These are phyloP conservation scores for Lyophyllum atratum DNA, from an alignment of 768 basidiomycete species.

Conservation along the genomic window DNA sequence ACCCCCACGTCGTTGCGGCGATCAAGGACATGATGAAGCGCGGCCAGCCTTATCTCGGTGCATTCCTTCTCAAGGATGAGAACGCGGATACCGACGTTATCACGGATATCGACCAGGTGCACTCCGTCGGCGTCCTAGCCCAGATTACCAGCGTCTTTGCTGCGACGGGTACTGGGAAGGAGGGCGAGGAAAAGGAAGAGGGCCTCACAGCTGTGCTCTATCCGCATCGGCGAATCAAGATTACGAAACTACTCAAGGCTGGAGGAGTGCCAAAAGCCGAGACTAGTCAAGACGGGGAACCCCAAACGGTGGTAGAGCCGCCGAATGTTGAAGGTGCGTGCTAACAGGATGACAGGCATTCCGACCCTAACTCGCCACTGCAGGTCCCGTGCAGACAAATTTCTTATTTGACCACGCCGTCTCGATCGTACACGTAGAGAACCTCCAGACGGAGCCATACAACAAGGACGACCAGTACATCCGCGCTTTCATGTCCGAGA, in stretches of 20 bases:
- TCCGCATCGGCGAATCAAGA: constrained; percentile 87
- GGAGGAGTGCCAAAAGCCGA: constrained; percentile 44
- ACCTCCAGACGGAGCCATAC: constrained; percentile 79
- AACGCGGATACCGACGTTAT: constrained; percentile 92
- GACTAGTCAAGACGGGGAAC: constrained; percentile 37
- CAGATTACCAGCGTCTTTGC: constrained; percentile 95
- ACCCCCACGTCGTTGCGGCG: constrained; percentile 88
- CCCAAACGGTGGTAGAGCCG: constrained; percentile 49
- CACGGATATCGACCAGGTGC: constrained; percentile 83
- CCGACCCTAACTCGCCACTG: not conserved
- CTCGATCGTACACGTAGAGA: constrained; percentile 88
- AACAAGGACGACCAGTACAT: constrained; percentile 94
- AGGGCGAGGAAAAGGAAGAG: constrained; percentile 74
- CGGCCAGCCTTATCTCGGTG: constrained; percentile 96
- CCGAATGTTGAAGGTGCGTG: constrained; percentile 34
- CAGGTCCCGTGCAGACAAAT: constrained; percentile 75
- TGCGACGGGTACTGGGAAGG: constrained; percentile 41
- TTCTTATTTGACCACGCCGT: constrained; percentile 82
- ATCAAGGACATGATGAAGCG: constrained; percentile 97
- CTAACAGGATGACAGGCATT: not conserved
- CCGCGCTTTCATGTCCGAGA: constrained; percentile 94
- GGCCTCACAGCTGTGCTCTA: constrained; percentile 94
- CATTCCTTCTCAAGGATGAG: constrained; percentile 94
- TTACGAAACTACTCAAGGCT: constrained; percentile 82
- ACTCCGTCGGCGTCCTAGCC: constrained; percentile 93